Evolutionary conservation across 1,284 basidiomycete species (phyloP).

Genomic region (Cutaneotrichosporon sp.): DNA sequence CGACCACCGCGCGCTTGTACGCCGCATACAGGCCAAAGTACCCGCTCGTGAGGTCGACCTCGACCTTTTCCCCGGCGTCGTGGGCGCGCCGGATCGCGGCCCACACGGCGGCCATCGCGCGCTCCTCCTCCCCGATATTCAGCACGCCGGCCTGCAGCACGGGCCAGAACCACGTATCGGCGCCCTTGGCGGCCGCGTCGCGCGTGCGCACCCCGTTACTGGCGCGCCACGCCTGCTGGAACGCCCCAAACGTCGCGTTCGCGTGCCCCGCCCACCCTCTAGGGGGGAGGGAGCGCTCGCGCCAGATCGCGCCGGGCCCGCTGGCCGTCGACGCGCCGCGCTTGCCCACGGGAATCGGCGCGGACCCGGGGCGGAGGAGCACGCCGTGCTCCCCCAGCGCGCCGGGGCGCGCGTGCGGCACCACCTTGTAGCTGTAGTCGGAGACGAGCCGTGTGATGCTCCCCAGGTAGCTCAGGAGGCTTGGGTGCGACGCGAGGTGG

Average conservation of each 20-base stretch:
- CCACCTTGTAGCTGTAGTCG: conserved; percentile 67
- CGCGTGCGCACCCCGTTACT: conserved; percentile 41
- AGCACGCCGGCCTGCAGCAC: conserved; percentile 84
- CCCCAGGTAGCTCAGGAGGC: conserved; percentile 77
- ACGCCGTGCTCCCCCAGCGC: conserved; percentile 18
- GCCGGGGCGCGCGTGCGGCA: conserved; percentile 16
- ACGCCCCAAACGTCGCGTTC: conserved; percentile 48
- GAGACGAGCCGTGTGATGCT: conserved; percentile 71
- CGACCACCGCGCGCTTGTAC: conserved; percentile 76
- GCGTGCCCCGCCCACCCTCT: conserved; percentile 45
- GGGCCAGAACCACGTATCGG: conserved; percentile 69
- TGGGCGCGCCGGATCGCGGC: conserved; percentile 30
- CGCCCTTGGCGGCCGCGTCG: conserved; percentile 30
- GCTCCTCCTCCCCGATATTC: conserved; percentile 77
- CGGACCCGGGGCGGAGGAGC: background rate
- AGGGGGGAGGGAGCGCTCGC: conserved; percentile 34
- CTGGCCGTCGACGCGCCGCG: conserved; percentile 8
- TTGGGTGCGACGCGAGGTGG: conserved; percentile 65
- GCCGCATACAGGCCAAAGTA: conserved; percentile 86
- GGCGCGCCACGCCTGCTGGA: conserved; percentile 50
- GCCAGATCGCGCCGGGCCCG: conserved; percentile 21
- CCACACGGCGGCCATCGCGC: conserved; percentile 57
- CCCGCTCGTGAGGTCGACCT: conserved; percentile 78
- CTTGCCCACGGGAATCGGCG: conserved; percentile 10
- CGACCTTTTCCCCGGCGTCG: conserved; percentile 19